A percentile compares a stretch with the other conserved stretches of the same genome.
Evolutionary conservation across 169 alveolate genomes (phyloP).

Genomic region (Plasmodium gaboni): DNA sequence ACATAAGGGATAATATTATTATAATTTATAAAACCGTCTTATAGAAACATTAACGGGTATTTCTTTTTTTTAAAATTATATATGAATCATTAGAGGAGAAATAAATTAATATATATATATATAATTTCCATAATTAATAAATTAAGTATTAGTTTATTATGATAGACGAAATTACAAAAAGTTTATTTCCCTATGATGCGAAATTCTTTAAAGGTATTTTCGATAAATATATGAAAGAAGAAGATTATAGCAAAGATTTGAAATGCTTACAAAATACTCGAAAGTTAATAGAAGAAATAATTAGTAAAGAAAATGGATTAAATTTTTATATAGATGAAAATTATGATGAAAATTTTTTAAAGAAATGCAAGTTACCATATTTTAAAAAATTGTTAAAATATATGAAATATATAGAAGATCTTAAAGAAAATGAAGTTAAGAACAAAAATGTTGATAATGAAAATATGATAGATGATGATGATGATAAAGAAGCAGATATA

Average conservation of each 20-base stretch:
- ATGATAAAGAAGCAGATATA: background rate
- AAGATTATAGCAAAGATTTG: constrained; percentile 49
- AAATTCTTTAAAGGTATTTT: constrained; percentile 54
- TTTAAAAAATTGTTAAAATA: constrained; percentile 39
- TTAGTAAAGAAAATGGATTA: constrained; percentile 69
- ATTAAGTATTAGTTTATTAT: constrained; percentile 9
- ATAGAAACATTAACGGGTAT: no score
- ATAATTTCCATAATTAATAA: background rate
- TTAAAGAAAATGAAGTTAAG: background rate
- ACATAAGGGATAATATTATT: no score
- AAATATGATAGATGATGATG: background rate
- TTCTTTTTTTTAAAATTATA: no score
- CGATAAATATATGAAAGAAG: constrained; percentile 54
- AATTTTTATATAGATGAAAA: constrained; percentile 52
- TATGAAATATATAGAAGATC: constrained; percentile 3
- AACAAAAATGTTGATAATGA: constrained; percentile 6
- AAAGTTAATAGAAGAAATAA: constrained; percentile 44
- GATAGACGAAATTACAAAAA: constrained; percentile 58
- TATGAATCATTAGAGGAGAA: no score
- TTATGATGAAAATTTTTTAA: constrained; percentile 33
- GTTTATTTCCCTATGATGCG: constrained; percentile 53
- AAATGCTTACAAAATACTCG: constrained; percentile 26
- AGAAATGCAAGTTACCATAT: constrained; percentile 28
- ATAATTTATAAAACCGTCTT: no score
- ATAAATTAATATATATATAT: background rate